Conservation (phyloP, 2,329 filamentous ascomycete genomes). For the Epichloe coenophiala region DNA sequence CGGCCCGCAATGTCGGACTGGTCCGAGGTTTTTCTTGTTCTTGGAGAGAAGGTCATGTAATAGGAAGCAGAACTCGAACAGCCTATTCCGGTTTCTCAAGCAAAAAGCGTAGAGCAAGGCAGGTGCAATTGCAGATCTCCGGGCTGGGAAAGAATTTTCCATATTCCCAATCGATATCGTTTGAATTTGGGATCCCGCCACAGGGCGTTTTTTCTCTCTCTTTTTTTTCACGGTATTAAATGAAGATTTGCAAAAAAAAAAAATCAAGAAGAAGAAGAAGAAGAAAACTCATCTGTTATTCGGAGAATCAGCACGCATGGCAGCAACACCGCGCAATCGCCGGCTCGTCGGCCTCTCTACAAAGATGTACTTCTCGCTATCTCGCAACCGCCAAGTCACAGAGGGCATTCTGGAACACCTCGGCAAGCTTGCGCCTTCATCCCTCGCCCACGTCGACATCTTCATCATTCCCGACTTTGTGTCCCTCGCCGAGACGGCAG, state of each 20-base stretch:
- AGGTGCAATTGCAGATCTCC: too few species aligned
- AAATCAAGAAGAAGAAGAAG: background rate
- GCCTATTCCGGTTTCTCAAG: too few species aligned
- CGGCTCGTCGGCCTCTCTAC: slow-evolving; percentile 60
- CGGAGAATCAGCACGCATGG: background rate
- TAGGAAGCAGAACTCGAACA: too few species aligned
- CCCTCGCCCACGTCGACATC: slow-evolving; percentile 45
- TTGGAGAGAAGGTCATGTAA: too few species aligned
- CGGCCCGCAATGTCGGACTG: too few species aligned
- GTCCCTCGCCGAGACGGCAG: slow-evolving; percentile 41
- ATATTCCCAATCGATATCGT: too few species aligned
- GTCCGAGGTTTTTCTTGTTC: too few species aligned
- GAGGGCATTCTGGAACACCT: slow-evolving; percentile 32
- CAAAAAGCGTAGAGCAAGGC: too few species aligned
- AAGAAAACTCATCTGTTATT: background rate
- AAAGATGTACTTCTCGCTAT: slow-evolving; percentile 68
- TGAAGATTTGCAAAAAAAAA: background rate
- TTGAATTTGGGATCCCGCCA: too few species aligned
- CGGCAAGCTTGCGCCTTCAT: slow-evolving; percentile 25
- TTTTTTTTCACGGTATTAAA: too few species aligned
- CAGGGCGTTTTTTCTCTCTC: too few species aligned
- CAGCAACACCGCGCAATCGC: slow-evolving; percentile 20
- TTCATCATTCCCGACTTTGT: slow-evolving; percentile 72
- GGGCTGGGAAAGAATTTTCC: too few species aligned
- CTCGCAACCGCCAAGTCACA: slow-evolving; percentile 45